These are phyloP conservation scores for Elymus sibiricus DNA, from an alignment of 176 grass and related monocot genomes.

Conservation along the genomic window DNA sequence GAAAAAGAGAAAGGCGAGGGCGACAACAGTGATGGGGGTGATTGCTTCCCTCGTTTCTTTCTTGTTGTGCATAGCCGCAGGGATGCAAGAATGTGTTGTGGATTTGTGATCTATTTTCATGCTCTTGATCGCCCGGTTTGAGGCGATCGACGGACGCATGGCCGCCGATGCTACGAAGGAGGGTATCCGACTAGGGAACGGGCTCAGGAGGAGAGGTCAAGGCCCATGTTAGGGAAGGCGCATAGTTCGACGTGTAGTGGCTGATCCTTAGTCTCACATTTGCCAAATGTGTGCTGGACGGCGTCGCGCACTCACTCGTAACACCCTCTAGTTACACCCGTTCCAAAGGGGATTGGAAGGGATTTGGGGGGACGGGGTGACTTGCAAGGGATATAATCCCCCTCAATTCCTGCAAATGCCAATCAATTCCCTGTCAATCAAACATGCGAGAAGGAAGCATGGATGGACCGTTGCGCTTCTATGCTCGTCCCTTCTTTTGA, in stretches of 20 bases:
- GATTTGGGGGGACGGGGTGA: too few relatives aligned
- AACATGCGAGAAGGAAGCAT: too few relatives aligned
- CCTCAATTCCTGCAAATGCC: too few relatives aligned
- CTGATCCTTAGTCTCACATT: constrained; percentile 63
- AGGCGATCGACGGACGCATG: not conserved
- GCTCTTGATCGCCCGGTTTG: constrained; percentile 9
- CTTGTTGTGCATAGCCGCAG: too few relatives aligned
- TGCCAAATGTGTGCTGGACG: constrained; percentile 41
- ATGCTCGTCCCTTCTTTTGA: too few relatives aligned
- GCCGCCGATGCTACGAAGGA: constrained; percentile 51
- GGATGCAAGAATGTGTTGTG: not conserved
- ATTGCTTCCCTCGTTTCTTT: constrained; percentile 16
- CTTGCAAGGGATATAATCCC: too few relatives aligned
- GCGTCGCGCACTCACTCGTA: not conserved
- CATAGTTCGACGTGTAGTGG: constrained; percentile 52
- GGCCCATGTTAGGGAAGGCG: constrained; percentile 2
- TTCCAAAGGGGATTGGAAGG: too few relatives aligned
- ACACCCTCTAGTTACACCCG: too few relatives aligned
- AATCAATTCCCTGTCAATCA: too few relatives aligned
- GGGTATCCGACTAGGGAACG: constrained; percentile 36
- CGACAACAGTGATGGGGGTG: not conserved
- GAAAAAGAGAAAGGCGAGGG: constrained; percentile 21
- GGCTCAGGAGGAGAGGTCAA: constrained; percentile 28
- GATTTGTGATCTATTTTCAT: constrained; percentile 1
- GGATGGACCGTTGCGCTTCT: too few relatives aligned